Conservation (phyloP, 2,329 filamentous ascomycete species). For the Exophiala viscosa region DNA sequence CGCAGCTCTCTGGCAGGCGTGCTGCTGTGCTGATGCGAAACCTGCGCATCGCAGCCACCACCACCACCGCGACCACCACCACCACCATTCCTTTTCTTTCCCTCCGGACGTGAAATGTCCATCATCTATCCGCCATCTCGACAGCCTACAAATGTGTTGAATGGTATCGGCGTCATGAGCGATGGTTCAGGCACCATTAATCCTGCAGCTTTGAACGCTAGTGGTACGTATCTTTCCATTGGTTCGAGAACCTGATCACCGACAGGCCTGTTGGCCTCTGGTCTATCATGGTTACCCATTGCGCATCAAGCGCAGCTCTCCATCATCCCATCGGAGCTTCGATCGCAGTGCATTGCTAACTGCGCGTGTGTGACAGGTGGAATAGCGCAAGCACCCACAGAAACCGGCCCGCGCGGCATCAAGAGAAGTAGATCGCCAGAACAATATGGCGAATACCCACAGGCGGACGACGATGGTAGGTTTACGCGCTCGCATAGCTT, state of each 20-base stretch:
- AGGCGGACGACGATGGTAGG: constrained; percentile 59
- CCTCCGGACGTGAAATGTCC: constrained; percentile 28
- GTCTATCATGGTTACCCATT: constrained; percentile 5
- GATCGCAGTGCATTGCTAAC: constrained; percentile 29
- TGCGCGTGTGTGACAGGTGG: constrained; percentile 34
- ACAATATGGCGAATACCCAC: constrained; percentile 54
- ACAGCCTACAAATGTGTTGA: constrained; percentile 58
- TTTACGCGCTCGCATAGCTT: constrained; percentile 28
- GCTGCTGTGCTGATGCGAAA: constrained; percentile 23
- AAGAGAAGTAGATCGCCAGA: constrained; percentile 79
- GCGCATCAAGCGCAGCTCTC: constrained; percentile 7
- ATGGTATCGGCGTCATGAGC: constrained; percentile 53
- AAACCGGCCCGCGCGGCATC: constrained; percentile 59
- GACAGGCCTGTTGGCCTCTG: constrained; percentile 4
- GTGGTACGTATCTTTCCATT: constrained; percentile 53
- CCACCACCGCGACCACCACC: constrained; percentile 11
- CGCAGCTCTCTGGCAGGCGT: constrained; percentile 14
- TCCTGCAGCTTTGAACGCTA: constrained; percentile 77
- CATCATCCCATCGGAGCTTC: constrained; percentile 21
- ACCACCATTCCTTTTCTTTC: constrained; percentile 13
- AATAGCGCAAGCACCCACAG: constrained; percentile 36
- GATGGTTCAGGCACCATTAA: constrained; percentile 88
- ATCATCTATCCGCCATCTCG: constrained; percentile 46
- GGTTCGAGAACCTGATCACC: constrained; percentile 7
- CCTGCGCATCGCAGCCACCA: constrained; percentile 23